phyloP scores from a whole-genome alignment of 208 protist species.

The Leishmania turanica region DNA sequence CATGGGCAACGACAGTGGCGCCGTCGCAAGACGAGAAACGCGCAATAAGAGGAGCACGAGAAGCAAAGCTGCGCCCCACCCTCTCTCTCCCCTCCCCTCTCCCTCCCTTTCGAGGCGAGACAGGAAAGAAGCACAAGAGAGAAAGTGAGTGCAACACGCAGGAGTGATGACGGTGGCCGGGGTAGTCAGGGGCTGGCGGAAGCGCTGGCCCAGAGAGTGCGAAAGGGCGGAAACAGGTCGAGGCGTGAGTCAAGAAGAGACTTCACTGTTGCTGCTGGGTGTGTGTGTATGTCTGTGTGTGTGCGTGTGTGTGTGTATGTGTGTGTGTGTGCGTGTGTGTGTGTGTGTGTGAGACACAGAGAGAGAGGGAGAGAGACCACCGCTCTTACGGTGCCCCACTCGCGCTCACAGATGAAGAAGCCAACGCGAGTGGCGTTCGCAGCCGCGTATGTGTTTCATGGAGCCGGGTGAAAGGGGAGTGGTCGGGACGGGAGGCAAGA shows the following conservation, averaged over 20 bases:
- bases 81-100: too few relatives aligned
- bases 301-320: not conserved
- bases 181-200: not conserved
- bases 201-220: not conserved
- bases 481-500: not conserved
- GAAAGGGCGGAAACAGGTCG: not conserved
- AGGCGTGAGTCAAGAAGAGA: not conserved
- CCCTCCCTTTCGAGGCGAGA: not conserved
- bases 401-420: not conserved
- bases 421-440: not conserved
- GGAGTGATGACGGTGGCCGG: too few relatives aligned
- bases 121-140: not conserved
- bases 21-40: not conserved
- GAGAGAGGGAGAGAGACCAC: not conserved
- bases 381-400: not conserved
- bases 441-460: not conserved
- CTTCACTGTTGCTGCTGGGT: not conserved
- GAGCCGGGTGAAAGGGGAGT: not conserved
- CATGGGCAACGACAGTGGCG: not conserved
- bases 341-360: not conserved
- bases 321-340: not conserved
- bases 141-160: too few relatives aligned
- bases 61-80: not conserved
- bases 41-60: not conserved
- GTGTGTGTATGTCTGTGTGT: not conserved